Conservation (phyloP, 129 eudicot genomes). For the Flaveria brownii region DNA sequence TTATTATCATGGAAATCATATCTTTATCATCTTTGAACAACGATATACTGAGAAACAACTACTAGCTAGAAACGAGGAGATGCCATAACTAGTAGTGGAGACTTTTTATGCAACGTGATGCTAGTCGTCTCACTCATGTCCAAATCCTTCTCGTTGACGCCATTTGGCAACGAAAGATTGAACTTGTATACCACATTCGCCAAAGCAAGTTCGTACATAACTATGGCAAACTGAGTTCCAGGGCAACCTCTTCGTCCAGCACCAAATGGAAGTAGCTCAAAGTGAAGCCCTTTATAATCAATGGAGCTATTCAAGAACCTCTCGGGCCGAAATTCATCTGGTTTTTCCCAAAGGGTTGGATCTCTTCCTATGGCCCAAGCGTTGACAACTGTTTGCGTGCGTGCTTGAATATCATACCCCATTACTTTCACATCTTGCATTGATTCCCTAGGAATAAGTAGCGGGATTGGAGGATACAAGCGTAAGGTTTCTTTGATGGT, state of each 20-base stretch:
- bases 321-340: slow-evolving; percentile 36
- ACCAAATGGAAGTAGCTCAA: slow-evolving; percentile 41
- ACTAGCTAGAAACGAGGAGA: slow-evolving; percentile 26
- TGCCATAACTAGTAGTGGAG: slow-evolving; percentile 38
- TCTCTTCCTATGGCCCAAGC: slow-evolving; percentile 67
- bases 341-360: slow-evolving; percentile 28
- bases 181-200: slow-evolving; percentile 61
- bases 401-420: slow-evolving; percentile 54
- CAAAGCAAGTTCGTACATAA: slow-evolving; percentile 44
- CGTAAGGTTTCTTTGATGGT: slow-evolving; percentile 58
- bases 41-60: neutral
- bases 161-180: slow-evolving; percentile 48
- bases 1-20: no score
- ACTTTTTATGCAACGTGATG: slow-evolving; percentile 22
- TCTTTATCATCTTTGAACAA: no score
- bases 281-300: slow-evolving; percentile 36
- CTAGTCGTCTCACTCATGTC: slow-evolving; percentile 54
- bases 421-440: slow-evolving; percentile 43
- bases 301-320: slow-evolving; percentile 26
- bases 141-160: slow-evolving; percentile 35
- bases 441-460: slow-evolving; percentile 48
- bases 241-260: slow-evolving; percentile 56
- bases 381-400: slow-evolving; percentile 51
- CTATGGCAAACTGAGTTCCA: slow-evolving; percentile 48
- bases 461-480: slow-evolving; percentile 47